These are phyloP conservation scores for Begonia loranthoides DNA, from an alignment of 306 rosid species.

Conservation along the genomic window DNA sequence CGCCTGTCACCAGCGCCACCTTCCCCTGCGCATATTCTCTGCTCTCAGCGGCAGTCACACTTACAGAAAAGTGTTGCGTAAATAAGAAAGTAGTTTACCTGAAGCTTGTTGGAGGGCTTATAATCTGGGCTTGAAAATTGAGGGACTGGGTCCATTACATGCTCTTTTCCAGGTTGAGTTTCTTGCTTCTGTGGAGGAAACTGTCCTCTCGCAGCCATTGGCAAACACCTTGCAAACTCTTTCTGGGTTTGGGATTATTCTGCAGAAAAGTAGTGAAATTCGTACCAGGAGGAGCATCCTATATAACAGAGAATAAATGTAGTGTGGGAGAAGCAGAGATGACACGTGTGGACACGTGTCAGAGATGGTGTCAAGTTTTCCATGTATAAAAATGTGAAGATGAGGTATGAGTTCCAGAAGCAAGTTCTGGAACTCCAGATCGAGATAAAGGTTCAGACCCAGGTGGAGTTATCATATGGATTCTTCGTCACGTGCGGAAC, in stretches of 20 bases:
- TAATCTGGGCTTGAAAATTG: conserved; percentile 23
- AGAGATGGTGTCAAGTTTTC: neutral
- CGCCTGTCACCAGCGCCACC: conserved; percentile 56
- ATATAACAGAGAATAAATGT: neutral
- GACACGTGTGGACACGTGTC: too few species aligned
- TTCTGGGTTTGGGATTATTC: neutral
- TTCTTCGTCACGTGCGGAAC: too few species aligned
- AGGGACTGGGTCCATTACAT: conserved; percentile 38
- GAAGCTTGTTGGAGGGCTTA: conserved; percentile 37
- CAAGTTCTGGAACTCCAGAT: neutral
- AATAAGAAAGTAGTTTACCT: conserved; percentile 4
- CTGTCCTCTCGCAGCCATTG: conserved; percentile 21
- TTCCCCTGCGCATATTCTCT: conserved; percentile 18
- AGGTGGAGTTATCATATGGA: too few species aligned
- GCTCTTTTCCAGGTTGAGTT: conserved; percentile 41
- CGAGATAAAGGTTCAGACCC: too few species aligned
- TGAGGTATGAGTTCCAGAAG: neutral
- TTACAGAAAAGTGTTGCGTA: too few species aligned
- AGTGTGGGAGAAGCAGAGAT: too few species aligned
- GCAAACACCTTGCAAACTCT: neutral
- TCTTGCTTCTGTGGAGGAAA: conserved; percentile 41
- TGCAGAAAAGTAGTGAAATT: neutral
- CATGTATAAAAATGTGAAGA: neutral
- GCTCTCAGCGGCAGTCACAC: too few species aligned
- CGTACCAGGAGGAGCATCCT: neutral